Percentiles rank a stretch among this genome's conserved stretches.
Conservation (phyloP, 495 filamentous ascomycete genomes). For the Aspergillus bridgeri region DNA sequence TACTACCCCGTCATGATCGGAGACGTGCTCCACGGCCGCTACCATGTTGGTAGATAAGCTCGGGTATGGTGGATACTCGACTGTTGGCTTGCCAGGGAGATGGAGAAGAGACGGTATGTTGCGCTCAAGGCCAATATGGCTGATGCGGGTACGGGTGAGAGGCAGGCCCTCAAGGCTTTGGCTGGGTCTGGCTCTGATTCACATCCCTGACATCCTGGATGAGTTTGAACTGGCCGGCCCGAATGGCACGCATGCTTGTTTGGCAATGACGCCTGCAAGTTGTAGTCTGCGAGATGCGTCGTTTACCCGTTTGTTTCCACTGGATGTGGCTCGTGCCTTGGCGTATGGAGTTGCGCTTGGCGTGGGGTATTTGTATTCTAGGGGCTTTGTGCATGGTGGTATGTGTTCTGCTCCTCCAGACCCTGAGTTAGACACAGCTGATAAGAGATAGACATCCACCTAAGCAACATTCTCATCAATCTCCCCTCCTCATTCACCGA, state of each 20-base stretch:
- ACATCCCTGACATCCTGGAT: conserved; percentile 18
- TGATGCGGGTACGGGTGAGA: conserved; percentile 14
- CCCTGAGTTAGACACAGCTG: too few species aligned
- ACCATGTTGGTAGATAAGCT: conserved; percentile 51
- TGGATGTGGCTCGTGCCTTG: conserved; percentile 28
- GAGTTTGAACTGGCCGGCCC: conserved; percentile 27
- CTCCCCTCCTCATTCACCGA: conserved; percentile 26
- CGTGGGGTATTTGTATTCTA: conserved; percentile 31
- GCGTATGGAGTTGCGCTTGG: conserved; percentile 18
- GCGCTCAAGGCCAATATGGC: conserved; percentile 29
- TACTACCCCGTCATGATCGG: conserved; percentile 48
- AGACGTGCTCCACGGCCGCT: conserved; percentile 30
- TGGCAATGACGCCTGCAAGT: conserved; percentile 19
- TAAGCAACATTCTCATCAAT: conserved; percentile 33
- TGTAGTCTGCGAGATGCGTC: conserved; percentile 27
- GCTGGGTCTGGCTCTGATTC: conserved; percentile 11
- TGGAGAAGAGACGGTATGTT: conserved; percentile 27
- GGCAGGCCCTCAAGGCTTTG: conserved; percentile 22
- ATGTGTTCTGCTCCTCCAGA: too few species aligned
- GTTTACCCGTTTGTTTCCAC: conserved; percentile 24
- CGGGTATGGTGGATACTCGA: conserved; percentile 49
- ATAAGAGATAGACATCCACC: conserved; percentile 40
- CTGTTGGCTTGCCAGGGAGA: conserved; percentile 54
- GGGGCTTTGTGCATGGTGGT: conserved; percentile 35
- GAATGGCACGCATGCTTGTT: conserved; percentile 29